These are phyloP conservation scores for Cyphellophora attinorum DNA, from an alignment of 2,329 filamentous ascomycete species.

Conservation along the genomic window DNA sequence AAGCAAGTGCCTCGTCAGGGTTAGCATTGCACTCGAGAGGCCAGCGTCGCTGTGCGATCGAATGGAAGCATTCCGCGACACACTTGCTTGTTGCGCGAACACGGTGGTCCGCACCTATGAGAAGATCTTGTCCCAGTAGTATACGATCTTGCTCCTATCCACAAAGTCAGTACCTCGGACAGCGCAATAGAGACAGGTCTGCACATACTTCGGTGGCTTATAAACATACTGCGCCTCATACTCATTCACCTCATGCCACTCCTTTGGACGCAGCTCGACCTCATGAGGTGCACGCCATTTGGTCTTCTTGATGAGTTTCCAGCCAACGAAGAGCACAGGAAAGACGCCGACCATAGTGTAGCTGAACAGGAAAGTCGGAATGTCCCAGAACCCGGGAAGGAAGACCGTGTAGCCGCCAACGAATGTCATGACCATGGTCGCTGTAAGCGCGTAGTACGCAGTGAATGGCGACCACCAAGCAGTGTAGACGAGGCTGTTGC, in stretches of 20 bases:
- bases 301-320: constrained; percentile 62
- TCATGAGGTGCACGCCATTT: constrained; percentile 47
- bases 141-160: too few relatives aligned
- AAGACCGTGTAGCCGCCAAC: constrained; percentile 71
- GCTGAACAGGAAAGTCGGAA: constrained; percentile 64
- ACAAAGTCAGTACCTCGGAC: too few relatives aligned
- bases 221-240: constrained; percentile 55
- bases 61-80: too few relatives aligned
- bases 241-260: constrained; percentile 57
- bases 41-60: too few relatives aligned
- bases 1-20: too few relatives aligned
- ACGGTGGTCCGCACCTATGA: too few relatives aligned
- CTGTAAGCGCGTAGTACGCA: constrained; percentile 56
- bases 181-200: not conserved
- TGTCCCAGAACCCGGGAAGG: constrained; percentile 56
- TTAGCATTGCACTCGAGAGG: too few relatives aligned
- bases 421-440: constrained; percentile 61
- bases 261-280: constrained; percentile 49
- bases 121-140: not conserved
- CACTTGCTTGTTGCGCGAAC: too few relatives aligned
- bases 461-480: constrained; percentile 61
- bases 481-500: constrained; percentile 60
- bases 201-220: constrained; percentile 43
- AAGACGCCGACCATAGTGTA: constrained; percentile 68
- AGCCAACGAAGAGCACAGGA: constrained; percentile 58